Percentiles rank a stretch among this genome's conserved stretches.
These are phyloP conservation scores for Claviceps sp. DNA, from an alignment of 2,329 filamentous ascomycete genomes.

Conservation along the genomic window DNA sequence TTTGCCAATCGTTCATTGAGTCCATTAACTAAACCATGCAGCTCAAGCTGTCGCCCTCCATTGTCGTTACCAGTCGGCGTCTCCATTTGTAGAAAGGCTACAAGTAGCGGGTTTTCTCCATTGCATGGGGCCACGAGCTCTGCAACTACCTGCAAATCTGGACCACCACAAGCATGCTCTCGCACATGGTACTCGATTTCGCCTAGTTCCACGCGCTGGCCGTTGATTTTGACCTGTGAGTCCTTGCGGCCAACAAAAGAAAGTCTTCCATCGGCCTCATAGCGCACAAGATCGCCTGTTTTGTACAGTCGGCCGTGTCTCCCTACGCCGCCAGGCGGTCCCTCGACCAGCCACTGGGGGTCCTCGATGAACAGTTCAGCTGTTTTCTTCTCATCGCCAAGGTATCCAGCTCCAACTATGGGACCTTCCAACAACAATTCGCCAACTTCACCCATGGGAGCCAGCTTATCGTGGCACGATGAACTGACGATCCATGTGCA, in stretches of 20 bases:
- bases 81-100: slow-evolving; percentile 1
- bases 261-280: slow-evolving; percentile 5
- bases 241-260: slow-evolving; percentile 36
- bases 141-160: slow-evolving; percentile 1
- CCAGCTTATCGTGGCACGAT: slow-evolving; percentile 7
- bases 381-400: slow-evolving; percentile 24
- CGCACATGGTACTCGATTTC: slow-evolving; percentile 15
- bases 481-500: slow-evolving; percentile 14
- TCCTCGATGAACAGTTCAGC: slow-evolving; percentile 14
- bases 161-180: background rate
- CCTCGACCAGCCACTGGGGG: slow-evolving; percentile 9
- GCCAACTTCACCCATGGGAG: slow-evolving; percentile 14
- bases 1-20: background rate
- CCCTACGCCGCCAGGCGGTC: background rate
- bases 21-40: background rate
- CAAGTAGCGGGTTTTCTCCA: slow-evolving; percentile 1
- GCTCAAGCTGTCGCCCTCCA: background rate
- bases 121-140: background rate
- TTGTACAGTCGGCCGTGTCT: slow-evolving; percentile 8
- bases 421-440: slow-evolving; percentile 30
- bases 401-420: slow-evolving; percentile 34
- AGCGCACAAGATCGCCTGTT: slow-evolving; percentile 12
- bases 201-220: slow-evolving; percentile 39
- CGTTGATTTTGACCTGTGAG: slow-evolving; percentile 45
- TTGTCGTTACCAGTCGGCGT: background rate